Percentiles rank a stretch among this genome's conserved stretches.
phyloP scores from a whole-genome alignment of 441 rosid species.

The Croton laevigatus region DNA sequence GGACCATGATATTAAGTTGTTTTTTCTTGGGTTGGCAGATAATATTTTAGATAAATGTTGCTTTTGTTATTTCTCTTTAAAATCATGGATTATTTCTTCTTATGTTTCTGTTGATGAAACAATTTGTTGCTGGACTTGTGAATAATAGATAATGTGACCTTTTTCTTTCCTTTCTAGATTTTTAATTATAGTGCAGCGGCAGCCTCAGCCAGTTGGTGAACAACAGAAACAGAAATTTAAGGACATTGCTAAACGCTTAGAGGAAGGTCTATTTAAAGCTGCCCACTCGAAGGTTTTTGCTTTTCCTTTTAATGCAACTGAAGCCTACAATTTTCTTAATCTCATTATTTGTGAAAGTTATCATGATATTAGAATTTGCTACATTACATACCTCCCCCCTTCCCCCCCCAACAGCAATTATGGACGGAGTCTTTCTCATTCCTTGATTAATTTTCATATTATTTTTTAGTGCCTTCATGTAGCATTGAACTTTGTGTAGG shows the following conservation, averaged over 20 bases:
- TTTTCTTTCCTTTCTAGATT: slow-evolving; percentile 39
- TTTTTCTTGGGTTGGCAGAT: background rate
- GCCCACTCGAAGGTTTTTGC: slow-evolving; percentile 67
- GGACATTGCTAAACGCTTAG: slow-evolving; percentile 86
- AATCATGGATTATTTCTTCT: background rate
- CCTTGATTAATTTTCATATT: slow-evolving; percentile 4
- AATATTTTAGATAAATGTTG: background rate
- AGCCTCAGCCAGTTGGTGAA: slow-evolving; percentile 50
- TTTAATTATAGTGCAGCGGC: slow-evolving; percentile 52
- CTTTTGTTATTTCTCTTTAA: background rate
- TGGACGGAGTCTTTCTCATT: background rate
- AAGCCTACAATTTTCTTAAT: background rate
- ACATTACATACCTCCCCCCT: background rate
- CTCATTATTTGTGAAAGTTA: background rate
- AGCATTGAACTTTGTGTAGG: slow-evolving; percentile 41
- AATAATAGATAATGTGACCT: background rate
- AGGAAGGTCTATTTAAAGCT: slow-evolving; percentile 82
- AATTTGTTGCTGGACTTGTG: background rate
- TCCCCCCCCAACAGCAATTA: no score
- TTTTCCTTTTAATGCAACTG: background rate
- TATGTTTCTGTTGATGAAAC: background rate
- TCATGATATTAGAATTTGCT: background rate
- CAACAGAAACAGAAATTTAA: slow-evolving; percentile 46
- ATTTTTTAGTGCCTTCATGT: slow-evolving; percentile 13
- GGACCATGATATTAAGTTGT: background rate